phyloP scores from a whole-genome alignment of 345 rosid species.

The Bruguiera parviflora region DNA sequence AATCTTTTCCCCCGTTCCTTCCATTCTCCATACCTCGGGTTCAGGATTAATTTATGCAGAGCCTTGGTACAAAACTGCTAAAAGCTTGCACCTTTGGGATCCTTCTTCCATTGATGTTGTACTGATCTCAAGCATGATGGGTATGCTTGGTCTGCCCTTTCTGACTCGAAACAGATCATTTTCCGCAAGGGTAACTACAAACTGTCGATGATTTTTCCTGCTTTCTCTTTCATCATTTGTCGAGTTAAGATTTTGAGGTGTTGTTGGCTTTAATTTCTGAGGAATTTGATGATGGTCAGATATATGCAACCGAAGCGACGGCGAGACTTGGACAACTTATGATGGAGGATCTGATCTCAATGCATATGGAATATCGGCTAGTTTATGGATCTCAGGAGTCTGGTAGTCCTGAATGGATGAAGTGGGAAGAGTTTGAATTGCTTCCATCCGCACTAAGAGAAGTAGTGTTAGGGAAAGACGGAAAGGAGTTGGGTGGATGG shows the following conservation, averaged over 20 bases:
- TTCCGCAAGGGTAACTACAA: conserved; percentile 62
- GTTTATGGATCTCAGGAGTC: conserved; percentile 55
- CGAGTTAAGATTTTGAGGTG: not conserved
- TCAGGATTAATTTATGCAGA: conserved; percentile 49
- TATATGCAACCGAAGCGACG: conserved; percentile 75
- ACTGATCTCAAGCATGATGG: conserved; percentile 68
- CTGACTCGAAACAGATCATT: conserved; percentile 56
- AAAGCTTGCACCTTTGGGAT: conserved; percentile 73
- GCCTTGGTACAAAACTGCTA: conserved; percentile 81
- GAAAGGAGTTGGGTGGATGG: conserved; percentile 73
- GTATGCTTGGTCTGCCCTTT: conserved; percentile 83
- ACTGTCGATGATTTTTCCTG: not conserved
- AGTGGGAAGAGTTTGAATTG: conserved; percentile 53
- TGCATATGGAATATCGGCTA: conserved; percentile 60
- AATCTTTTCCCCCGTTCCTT: conserved; percentile 61
- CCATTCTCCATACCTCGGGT: conserved; percentile 21
- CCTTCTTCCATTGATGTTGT: conserved; percentile 69
- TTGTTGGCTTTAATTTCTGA: conserved; percentile 16
- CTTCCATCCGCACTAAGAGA: conserved; percentile 53
- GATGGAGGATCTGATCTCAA: conserved; percentile 85
- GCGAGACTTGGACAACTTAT: conserved; percentile 66
- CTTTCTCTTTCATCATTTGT: conserved; percentile 8
- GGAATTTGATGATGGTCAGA: conserved; percentile 32
- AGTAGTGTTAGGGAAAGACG: conserved; percentile 53
- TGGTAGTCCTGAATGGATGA: conserved; percentile 61